Base-by-base conservation (phyloP, 345 rosid species). In the Camelina hispida region DNA sequence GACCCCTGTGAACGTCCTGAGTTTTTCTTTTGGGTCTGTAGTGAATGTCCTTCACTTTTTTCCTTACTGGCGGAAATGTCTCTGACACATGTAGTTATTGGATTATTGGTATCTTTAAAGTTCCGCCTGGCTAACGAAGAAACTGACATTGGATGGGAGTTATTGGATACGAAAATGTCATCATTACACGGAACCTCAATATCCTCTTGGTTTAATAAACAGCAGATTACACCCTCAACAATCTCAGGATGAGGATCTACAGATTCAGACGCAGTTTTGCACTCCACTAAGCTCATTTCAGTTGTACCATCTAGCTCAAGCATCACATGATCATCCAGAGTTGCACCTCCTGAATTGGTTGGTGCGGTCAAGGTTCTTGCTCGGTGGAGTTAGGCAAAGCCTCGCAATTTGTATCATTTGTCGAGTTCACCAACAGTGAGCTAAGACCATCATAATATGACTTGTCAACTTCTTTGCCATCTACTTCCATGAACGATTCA, bases 151-250 rank as follows among this genome's bases (percentile, higher is more conserved):
- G 81, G 80, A 48, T 68, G 75, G 69, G 25, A 22, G 38, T 55
- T 58, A 52, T 60, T 78, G 32, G 86, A 55, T 37, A 70, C 73
- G 57, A 84, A 43, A 66, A 89, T 66, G 81, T 84, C 85, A 81
- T 90, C 89, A 47, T 89, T 89, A 84, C 85, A 79, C 51, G 99
- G 97, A 80, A 95, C 76, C 69, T 92, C 93, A 23, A 85, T 85
- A 72, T 92, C 92, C 80, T 92, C 97, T 46, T 68, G 75, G 82
- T 82, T 90, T 78, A 92, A 65, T 44, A 53, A 16, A 80, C 97
- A 91, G 69, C 64, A 51, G 77, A 80, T 77, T 52, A 74, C 72
- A 74, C 82, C 86, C 62, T 20, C 78, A 62, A 62, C 73, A 23
- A 62, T 47, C 78, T 87, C 89, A 72, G 83, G 84, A 62, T 70